Conservation (phyloP, 2,329 filamentous ascomycete species). For the Fusarium scirpi region DNA sequence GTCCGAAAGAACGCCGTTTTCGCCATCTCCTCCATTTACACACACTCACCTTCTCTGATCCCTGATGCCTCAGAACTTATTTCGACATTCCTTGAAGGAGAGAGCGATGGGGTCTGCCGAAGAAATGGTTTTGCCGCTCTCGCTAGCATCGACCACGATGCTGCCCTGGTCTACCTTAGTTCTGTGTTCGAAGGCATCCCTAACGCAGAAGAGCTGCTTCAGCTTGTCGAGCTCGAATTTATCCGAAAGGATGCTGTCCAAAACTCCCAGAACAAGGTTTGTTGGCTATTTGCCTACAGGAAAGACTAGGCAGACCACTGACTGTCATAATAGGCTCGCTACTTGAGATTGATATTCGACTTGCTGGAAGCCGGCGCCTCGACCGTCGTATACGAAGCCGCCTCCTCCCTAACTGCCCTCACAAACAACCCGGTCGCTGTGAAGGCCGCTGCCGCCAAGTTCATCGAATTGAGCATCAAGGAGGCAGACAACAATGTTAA, state of each 20-base stretch:
- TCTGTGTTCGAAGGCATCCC: constrained; percentile 92
- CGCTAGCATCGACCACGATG: constrained; percentile 91
- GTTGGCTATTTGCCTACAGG: constrained; percentile 33
- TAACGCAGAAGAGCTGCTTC: constrained; percentile 92
- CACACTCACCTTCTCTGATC: constrained; percentile 90
- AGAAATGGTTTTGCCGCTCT: constrained; percentile 96
- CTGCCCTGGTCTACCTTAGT: constrained; percentile 88
- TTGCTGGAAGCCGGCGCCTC: constrained; percentile 92
- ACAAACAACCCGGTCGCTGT: constrained; percentile 98
- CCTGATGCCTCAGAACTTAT: constrained; percentile 96
- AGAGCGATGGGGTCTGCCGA: constrained; percentile 96
- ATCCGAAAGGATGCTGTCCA: constrained; percentile 97
- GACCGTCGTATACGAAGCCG: constrained; percentile 97
- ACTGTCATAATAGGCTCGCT: constrained; percentile 72
- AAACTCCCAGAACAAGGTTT: constrained; percentile 92
- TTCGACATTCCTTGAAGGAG: constrained; percentile 86
- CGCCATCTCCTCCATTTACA: constrained; percentile 91
- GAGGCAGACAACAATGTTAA: constrained; percentile 99
- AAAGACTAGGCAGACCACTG: constrained; percentile 44
- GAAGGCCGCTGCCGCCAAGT: constrained; percentile 94
- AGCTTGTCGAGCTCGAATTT: constrained; percentile 95
- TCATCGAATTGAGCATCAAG: constrained; percentile 97
- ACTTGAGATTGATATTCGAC: constrained; percentile 95
- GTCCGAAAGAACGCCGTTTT: constrained; percentile 98
- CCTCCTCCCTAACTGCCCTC: constrained; percentile 91